Evolutionary conservation across 345 rosid genomes (phyloP), one percentile per base, ranked within the genome.

Genomic region (Heritiera fomes): DNA sequence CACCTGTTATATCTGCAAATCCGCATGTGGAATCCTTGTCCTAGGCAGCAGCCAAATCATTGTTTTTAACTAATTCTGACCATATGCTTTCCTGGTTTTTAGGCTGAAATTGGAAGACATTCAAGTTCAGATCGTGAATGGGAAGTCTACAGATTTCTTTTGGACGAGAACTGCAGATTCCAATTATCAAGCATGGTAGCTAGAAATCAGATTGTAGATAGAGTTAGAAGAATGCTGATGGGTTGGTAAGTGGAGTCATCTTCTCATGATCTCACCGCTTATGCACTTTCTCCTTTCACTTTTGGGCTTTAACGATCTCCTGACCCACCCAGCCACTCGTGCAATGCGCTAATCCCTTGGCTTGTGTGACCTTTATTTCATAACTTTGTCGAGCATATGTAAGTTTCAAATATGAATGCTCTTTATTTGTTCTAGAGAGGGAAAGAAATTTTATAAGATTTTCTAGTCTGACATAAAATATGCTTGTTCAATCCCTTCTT

Each of bases 131-230:
- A 79, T 72, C 86, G 90, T 17, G 97, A 94, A 79, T 94, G 98
- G 98, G 98, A 94, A 86, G 88, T 93, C 18, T 94, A 90, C 90
- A 89, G 91, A 65, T 91, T 91, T 87, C 98, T 94, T 77, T 80
- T 91, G 84, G 92, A 91, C 34, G 94, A 89, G 73, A 88, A 84
- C 46, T 80, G 87, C 76, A 82, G 46, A 80, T 85, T 77, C 75
- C 85, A 84, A 73, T 76, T 87, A 30, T 80, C 85, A 8, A 85
- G 56, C 17, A 56, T 10, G 55, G 80, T 71, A 66, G 89, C 87
- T 73, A 88, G 91, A 77, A 85, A 82, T 75, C 89, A 87, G 83
- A 91, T 91, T 78, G 94, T 80, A 46, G 90, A 93, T 73, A 88
- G 76, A 77, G 98, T 91, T 73, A 86, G 97, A 85, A 85, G 93